Percentiles rank a stretch among this genome's conserved stretches.
Evolutionary conservation across 805 yeast species (phyloP).

Genomic region (Ogataea sp.): DNA sequence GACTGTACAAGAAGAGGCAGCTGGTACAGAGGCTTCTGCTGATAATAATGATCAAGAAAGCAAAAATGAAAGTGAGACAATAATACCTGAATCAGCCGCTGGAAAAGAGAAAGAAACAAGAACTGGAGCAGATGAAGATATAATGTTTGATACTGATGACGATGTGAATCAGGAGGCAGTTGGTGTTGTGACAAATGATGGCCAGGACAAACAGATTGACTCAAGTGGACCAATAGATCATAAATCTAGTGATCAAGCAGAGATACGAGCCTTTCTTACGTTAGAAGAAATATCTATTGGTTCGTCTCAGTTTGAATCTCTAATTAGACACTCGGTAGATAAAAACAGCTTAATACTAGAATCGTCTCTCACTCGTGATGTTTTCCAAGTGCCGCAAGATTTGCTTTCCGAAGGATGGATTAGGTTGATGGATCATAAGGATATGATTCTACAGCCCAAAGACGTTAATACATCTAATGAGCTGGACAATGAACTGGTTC

Average conservation of each 20-base stretch:
- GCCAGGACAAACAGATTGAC: conserved; percentile 5
- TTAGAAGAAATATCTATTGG: conserved; percentile 59
- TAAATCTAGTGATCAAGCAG: not conserved
- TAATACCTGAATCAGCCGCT: too few relatives aligned
- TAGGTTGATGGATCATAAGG: conserved; percentile 60
- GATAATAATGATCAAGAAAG: too few relatives aligned
- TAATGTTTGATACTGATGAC: conserved; percentile 18
- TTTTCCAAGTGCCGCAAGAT: conserved; percentile 61
- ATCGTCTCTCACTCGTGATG: conserved; percentile 69
- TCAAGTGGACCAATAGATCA: too few relatives aligned
- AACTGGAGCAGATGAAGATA: conserved; percentile 19
- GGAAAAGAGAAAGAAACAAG: conserved; percentile 4
- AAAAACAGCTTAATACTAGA: conserved; percentile 81
- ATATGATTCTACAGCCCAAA: conserved; percentile 23
- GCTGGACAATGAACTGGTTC: conserved; percentile 15
- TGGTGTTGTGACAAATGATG: not conserved
- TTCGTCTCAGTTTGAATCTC: conserved; percentile 69
- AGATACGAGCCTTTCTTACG: not conserved
- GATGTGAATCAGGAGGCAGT: conserved; percentile 6
- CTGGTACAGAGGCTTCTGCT: too few relatives aligned
- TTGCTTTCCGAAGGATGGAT: conserved; percentile 60
- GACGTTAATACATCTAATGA: conserved; percentile 10
- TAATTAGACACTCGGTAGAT: conserved; percentile 70
- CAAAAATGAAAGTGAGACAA: too few relatives aligned
- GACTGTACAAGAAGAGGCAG: too few relatives aligned